Conservation (phyloP, 75 land plant species). For the Picea sitchensis region DNA sequence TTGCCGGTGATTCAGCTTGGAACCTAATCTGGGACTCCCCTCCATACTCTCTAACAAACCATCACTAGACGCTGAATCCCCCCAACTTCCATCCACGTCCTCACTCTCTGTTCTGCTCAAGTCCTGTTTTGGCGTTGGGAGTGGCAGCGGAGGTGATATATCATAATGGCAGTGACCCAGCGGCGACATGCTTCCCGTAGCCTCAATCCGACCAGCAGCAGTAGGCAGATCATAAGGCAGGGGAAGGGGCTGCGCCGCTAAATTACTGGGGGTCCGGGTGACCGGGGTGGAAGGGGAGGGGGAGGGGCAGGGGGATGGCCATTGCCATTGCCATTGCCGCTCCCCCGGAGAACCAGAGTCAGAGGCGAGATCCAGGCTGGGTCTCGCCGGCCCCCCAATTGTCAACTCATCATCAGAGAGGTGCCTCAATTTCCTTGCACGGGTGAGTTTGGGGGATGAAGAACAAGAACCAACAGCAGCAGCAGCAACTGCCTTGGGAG, state of each 20-base stretch:
- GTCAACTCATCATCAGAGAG: not conserved
- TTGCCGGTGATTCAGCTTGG: not conserved
- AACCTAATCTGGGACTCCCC: not conserved
- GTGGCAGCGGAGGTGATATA: not conserved
- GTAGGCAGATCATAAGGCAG: not conserved
- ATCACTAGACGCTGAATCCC: not conserved
- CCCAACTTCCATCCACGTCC: not conserved
- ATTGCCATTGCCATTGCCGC: no score
- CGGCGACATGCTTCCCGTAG: not conserved
- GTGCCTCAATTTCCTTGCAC: constrained; percentile 12
- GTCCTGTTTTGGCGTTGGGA: not conserved
- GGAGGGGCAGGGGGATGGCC: not conserved
- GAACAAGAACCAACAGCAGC: no score
- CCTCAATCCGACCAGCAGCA: no score
- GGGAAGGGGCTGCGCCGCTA: not conserved
- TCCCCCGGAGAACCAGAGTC: not conserved
- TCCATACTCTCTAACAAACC: not conserved
- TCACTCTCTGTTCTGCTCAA: not conserved
- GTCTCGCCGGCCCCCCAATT: not conserved
- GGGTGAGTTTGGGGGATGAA: constrained; percentile 7
- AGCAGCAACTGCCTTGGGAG: not conserved
- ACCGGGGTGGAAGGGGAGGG: not conserved
- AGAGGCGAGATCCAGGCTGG: not conserved
- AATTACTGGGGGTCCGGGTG: not conserved
- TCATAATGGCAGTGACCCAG: not conserved